Percentiles rank a stretch among this genome's conserved stretches.
phyloP scores from a whole-genome alignment of 148 eudicot genomes.

The Pharnaceum exiguum region DNA sequence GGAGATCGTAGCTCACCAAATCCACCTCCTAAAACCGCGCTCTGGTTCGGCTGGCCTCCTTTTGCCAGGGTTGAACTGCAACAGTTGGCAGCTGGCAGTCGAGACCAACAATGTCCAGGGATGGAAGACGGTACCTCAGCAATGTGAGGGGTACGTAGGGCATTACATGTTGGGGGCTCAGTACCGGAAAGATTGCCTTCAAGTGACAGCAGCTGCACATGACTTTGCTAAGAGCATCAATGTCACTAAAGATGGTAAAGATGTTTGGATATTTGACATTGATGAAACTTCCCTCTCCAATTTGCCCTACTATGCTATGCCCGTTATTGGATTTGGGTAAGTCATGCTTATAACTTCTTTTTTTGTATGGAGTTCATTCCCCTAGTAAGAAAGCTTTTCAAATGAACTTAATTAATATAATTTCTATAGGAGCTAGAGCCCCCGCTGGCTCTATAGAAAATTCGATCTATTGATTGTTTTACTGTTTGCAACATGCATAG shows the following conservation, averaged over 20 bases:
- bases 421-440: too few species aligned
- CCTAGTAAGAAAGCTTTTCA: not conserved
- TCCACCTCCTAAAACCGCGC: slow-evolving; percentile 38
- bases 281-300: slow-evolving; percentile 47
- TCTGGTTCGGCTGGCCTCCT: slow-evolving; percentile 33
- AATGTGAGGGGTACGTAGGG: slow-evolving; percentile 46
- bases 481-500: too few species aligned
- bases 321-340: slow-evolving; percentile 39
- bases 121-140: slow-evolving; percentile 42
- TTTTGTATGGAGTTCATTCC: not conserved
- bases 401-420: not conserved
- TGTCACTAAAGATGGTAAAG: slow-evolving; percentile 23
- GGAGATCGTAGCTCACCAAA: slow-evolving; percentile 8
- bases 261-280: slow-evolving; percentile 40
- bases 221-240: slow-evolving; percentile 17
- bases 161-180: slow-evolving; percentile 59
- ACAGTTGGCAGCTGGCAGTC: slow-evolving; percentile 59
- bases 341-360: not conserved
- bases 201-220: slow-evolving; percentile 31
- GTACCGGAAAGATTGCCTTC: slow-evolving; percentile 37
- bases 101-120: slow-evolving; percentile 46
- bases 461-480: too few species aligned
- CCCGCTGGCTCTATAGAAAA: too few species aligned
- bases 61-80: slow-evolving; percentile 36
- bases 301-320: slow-evolving; percentile 41